Evolutionary conservation across 306 rosid species (phyloP), one percentile per base, ranked within the genome.

Genomic region (Spatholobus suberectus): DNA sequence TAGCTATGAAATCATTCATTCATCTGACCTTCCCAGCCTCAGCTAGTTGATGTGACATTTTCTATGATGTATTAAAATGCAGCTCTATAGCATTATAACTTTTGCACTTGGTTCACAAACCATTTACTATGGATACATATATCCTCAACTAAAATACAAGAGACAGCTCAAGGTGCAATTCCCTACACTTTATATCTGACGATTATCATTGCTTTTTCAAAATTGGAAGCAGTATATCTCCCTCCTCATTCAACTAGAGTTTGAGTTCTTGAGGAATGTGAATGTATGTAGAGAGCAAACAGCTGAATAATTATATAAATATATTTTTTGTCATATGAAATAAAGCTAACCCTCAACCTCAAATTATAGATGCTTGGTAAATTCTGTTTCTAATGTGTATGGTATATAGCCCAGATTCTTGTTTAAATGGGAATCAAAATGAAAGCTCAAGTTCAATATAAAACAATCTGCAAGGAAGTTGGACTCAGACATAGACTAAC

Each of bases 51-150:
- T 72, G 58, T 81, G 47, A 86, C 67, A n/a, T 77, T 85, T 70
- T 73, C 49, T 63, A 40, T 59, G 75, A 59, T 82, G 58, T 84
- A 47, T 85, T 83, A 54, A 66, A 65, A 17, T 81, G 88, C 91
- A 94, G 98, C 70, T 94, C 83, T 94, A 94, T 83, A 85, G 92
- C 24, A 9, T 88, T 18, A 91, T 91, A 77, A 91, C 96, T 58
- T 9, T 77, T 59, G 75, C 46, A 75, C 94, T 94, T 74, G 23
- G 85, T 68, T 73, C 69, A 55, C 98, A 94, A 88, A 13, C 91
- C 84, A 62, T 90, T 62, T 91, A 88, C 87, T 94, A 89, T 61
- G 83, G 82, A 24, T 44, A 82, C 84, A 75, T 92, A 72, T 85
- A 89, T 90, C 93, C 85, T 72, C 87, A 70, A 55, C 78, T 81